Base-by-base conservation (phyloP, 768 basidiomycete species). In the Suillus luteus region DNA sequence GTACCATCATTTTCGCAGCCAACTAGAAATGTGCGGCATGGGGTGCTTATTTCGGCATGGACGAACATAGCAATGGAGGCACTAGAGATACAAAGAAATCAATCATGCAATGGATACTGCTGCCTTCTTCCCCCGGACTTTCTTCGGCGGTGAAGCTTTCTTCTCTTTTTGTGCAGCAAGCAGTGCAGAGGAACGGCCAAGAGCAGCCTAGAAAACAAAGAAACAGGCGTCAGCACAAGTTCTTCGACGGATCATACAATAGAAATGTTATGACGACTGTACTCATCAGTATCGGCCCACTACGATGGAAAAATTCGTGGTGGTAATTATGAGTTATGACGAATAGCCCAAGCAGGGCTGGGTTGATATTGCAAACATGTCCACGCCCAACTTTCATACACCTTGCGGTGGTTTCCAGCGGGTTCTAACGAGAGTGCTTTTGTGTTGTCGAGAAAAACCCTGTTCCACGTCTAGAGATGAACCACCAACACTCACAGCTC, bases 351-450 rank as follows among this genome's bases (percentile, higher is more conserved):
- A 63, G 15, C 62, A 35, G 65, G 72, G 69, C 71, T 10, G 33
- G 1, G 48, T 81, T 69, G 77, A 73, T 94, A 77, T 94, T 87
- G 92, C 92, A 94, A 85, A 90, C 91, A 79, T 91, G 88, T 94
- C 92, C 91, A 94, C 92, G 85, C 92, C 90, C 91, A 84, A 79
- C 91, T 83, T 89, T 93, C 90, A 88, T 88, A 75, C 78, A 79
- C 82, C 81, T 77, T 76, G 72, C 71, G 79, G 83, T 76, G 76
- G 69, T 76, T 72, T 91, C 89, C 89, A 85, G 91, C 82, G 89
- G 92, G 92, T 92, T 94, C 92, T 94, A 94, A 88, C 88, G 88
- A 85, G 87, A 88, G 80, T 93, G 92, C 91, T 81, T 71, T 46
- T 37, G 49, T 58, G 62, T 66, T 27, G 58, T 35, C 60, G 46